Evolutionary conservation across 306 rosid species (phyloP).

Genomic region (Datisca glomerata): DNA sequence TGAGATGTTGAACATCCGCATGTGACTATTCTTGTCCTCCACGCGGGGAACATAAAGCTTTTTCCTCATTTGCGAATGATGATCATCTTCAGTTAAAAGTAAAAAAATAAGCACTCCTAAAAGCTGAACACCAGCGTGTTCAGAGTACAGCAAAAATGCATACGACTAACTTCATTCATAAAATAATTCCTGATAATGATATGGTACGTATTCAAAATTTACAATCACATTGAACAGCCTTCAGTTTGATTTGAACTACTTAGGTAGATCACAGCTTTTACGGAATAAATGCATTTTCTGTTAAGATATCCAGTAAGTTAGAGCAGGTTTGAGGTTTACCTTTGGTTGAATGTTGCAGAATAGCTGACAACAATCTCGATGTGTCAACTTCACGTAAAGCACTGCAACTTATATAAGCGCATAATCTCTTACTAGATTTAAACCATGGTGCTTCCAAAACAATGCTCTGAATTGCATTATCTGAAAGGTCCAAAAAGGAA

Average conservation of each 20-base stretch:
- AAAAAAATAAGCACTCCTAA: conserved; percentile 10
- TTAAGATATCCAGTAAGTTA: too few relatives aligned
- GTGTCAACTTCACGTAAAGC: conserved; percentile 88
- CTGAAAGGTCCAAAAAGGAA: conserved; percentile 16
- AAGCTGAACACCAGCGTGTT: not conserved
- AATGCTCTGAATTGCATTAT: conserved; percentile 49
- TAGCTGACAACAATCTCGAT: conserved; percentile 39
- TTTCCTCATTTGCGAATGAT: conserved; percentile 27
- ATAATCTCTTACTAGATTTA: conserved; percentile 47
- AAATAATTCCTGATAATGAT: too few relatives aligned
- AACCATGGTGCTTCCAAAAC: conserved; percentile 78
- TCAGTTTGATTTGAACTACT: too few relatives aligned
- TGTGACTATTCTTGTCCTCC: conserved; percentile 87
- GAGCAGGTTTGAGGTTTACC: too few relatives aligned
- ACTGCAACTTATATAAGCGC: conserved; percentile 81
- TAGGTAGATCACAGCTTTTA: too few relatives aligned
- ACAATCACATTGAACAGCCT: too few relatives aligned
- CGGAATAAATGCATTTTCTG: too few relatives aligned
- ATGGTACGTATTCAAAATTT: too few relatives aligned
- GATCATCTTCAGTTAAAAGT: conserved; percentile 22
- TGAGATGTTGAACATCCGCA: conserved; percentile 79
- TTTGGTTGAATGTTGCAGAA: conserved; percentile 25
- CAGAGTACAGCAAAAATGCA: too few relatives aligned
- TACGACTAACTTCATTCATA: too few relatives aligned
- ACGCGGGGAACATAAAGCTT: conserved; percentile 78